Percentiles rank a stretch among this genome's conserved stretches.
Evolutionary conservation across 1,284 basidiomycete genomes (phyloP).

Genomic region (Tausonia pullulans): DNA sequence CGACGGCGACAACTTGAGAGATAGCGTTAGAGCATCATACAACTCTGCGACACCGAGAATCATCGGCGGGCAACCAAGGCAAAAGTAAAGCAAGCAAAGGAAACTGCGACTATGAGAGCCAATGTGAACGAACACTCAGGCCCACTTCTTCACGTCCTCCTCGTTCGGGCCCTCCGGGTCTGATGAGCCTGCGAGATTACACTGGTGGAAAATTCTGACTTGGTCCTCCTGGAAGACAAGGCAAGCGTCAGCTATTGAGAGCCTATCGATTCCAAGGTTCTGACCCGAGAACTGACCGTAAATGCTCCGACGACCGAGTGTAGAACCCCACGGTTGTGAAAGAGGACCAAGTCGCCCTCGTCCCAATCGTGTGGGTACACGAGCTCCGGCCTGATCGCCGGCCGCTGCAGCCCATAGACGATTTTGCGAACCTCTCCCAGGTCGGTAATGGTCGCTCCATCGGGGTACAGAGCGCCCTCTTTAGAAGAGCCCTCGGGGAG

Average conservation of each 20-base stretch:
- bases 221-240: conserved; percentile 39
- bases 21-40: no score
- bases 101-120: no score
- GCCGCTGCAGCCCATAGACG: conserved; percentile 62
- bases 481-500: conserved; percentile 43
- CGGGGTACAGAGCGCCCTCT: conserved; percentile 54
- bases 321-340: conserved; percentile 61
- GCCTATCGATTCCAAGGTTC: no score
- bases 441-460: conserved; percentile 59
- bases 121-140: background rate
- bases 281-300: conserved; percentile 18
- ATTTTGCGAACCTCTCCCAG: conserved; percentile 57
- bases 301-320: conserved; percentile 70
- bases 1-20: no score
- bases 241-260: background rate
- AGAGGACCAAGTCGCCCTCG: conserved; percentile 54
- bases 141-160: conserved; percentile 49
- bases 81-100: no score
- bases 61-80: no score
- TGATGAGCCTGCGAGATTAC: conserved; percentile 60
- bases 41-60: no score
- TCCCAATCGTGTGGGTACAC: conserved; percentile 58
- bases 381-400: conserved; percentile 57
- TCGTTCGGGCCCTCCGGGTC: conserved; percentile 53
- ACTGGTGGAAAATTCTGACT: conserved; percentile 67